Conservation (phyloP, 305 asterid genomes). For the Plantago lanceolata region DNA sequence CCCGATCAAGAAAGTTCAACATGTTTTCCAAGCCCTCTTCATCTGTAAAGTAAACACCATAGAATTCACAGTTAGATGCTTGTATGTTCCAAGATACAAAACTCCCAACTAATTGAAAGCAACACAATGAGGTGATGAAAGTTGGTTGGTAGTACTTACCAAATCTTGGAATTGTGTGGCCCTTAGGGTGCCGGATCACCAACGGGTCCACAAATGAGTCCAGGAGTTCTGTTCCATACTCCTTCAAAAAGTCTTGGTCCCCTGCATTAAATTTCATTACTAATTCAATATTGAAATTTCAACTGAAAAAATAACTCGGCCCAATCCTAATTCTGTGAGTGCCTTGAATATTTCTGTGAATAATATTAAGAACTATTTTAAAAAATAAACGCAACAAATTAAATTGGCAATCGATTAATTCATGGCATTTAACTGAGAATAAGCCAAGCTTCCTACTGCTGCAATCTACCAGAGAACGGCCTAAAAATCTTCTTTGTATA, state of each 20-base stretch:
- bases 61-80: not conserved
- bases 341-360: too few relatives aligned
- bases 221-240: conserved; percentile 54
- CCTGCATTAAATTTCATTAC: conserved; percentile 42
- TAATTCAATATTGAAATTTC: not conserved
- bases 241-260: conserved; percentile 72
- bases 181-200: conserved; percentile 80
- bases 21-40: conserved; percentile 55
- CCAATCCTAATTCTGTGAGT: too few relatives aligned
- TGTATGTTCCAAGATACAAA: not conserved
- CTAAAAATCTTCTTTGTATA: not conserved
- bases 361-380: too few relatives aligned
- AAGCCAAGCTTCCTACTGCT: not conserved
- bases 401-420: not conserved
- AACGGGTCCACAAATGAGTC: conserved; percentile 62
- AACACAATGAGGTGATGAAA: not conserved
- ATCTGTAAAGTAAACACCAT: conserved; percentile 35
- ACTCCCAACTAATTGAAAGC: not conserved
- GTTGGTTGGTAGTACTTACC: conserved; percentile 57
- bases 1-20: conserved; percentile 59
- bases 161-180: conserved; percentile 86
- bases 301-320: conserved; percentile 4
- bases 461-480: conserved; percentile 10
- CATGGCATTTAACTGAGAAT: not conserved
- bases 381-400: too few relatives aligned